A percentile compares a stretch with the other conserved stretches of the same genome.
Evolutionary conservation across 129 eudicot genomes (phyloP).

Genomic region (Flaveria robusta): DNA sequence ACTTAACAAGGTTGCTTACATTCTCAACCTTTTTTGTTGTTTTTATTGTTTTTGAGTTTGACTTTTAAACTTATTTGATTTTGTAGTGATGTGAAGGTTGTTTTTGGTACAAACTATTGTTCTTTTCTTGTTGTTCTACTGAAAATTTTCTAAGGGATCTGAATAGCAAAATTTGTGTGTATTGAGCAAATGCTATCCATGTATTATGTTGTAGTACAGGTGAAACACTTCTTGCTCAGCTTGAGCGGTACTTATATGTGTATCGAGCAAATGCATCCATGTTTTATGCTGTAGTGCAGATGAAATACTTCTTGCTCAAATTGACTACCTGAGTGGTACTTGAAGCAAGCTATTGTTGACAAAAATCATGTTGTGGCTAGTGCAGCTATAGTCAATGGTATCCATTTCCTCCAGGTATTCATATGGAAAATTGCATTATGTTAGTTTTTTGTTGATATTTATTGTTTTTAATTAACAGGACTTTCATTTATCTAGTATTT

Average conservation of each 20-base stretch:
- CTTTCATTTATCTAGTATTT: neutral
- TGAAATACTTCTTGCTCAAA: conserved; percentile 81
- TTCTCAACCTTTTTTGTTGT: too few relatives aligned
- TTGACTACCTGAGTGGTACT: conserved; percentile 69
- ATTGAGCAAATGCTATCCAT: conserved; percentile 93
- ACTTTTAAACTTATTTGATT: too few relatives aligned
- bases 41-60: too few relatives aligned
- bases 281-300: conserved; percentile 90
- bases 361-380: conserved; percentile 94
- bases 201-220: conserved; percentile 90
- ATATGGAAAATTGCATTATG: conserved; percentile 5
- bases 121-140: too few relatives aligned
- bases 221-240: conserved; percentile 85
- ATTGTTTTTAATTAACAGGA: neutral
- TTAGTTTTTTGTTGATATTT: conserved; percentile 9
- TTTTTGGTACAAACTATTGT: too few relatives aligned
- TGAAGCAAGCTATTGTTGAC: conserved; percentile 94
- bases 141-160: conserved; percentile 45
- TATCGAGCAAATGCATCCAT: conserved; percentile 97
- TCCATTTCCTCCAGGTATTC: conserved; percentile 89
- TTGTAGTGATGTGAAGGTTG: too few relatives aligned
- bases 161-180: conserved; percentile 94
- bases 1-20: too few relatives aligned
- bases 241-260: conserved; percentile 90
- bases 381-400: conserved; percentile 96